A percentile compares a stretch with the other conserved stretches of the same genome.
Evolutionary conservation across 2,329 filamentous ascomycete species (phyloP).

Genomic region (Huntiella moniliformis): DNA sequence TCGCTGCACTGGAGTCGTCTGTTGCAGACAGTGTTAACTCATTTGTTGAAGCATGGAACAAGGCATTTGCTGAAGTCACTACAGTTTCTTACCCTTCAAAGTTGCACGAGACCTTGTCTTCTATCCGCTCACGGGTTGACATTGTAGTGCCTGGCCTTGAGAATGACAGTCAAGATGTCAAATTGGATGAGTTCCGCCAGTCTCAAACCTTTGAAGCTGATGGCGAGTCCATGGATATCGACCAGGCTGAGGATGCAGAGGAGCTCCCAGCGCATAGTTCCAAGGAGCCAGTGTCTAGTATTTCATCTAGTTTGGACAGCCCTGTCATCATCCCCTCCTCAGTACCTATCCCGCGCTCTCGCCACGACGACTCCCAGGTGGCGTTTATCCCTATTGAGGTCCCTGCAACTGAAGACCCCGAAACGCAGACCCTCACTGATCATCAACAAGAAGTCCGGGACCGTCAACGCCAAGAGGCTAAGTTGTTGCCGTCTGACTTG

Average conservation of each 20-base stretch:
- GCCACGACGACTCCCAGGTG: slow-evolving; percentile 70
- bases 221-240: not conserved
- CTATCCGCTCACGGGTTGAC: slow-evolving; percentile 35
- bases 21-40: slow-evolving; percentile 34
- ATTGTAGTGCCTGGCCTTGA: slow-evolving; percentile 24
- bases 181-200: slow-evolving; percentile 14
- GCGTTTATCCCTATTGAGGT: slow-evolving; percentile 53
- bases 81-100: slow-evolving; percentile 43
- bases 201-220: slow-evolving; percentile 13
- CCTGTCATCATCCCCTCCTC: too few species aligned
- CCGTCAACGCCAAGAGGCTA: slow-evolving; percentile 45
- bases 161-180: slow-evolving; percentile 14
- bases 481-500: slow-evolving; percentile 4
- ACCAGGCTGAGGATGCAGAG: too few species aligned
- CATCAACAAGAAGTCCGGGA: slow-evolving; percentile 61
- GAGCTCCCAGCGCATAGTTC: too few species aligned
- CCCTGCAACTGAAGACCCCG: slow-evolving; percentile 26
- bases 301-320: too few species aligned
- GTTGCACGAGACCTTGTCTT: slow-evolving; percentile 43
- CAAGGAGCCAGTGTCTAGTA: too few species aligned
- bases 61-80: slow-evolving; percentile 41
- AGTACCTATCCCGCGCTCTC: slow-evolving; percentile 19
- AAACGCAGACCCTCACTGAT: slow-evolving; percentile 62
- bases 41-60: slow-evolving; percentile 45
- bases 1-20: slow-evolving; percentile 38